Evolutionary conservation across 2,329 filamentous ascomycete species (phyloP), one percentile per base, ranked within the genome.

Genomic region (Lachnellula subtilissima): DNA sequence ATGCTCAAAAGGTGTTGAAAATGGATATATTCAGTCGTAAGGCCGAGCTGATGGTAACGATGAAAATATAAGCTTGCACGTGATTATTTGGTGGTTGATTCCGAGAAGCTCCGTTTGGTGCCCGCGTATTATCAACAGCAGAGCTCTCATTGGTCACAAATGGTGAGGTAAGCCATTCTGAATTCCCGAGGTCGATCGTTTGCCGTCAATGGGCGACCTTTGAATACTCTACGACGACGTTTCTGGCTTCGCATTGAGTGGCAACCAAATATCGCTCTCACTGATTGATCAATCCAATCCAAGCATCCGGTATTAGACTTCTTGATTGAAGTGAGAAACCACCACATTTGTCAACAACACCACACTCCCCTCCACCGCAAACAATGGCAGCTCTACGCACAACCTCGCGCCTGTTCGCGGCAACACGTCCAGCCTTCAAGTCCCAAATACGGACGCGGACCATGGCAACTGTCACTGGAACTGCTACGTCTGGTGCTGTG

Each of bases 351-450:
- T 36, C 53, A 19, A 15, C n/a, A 45, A n/a, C 39, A 25, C 37
- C 12, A 53, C 45, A 48, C 64, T 59, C 61, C 59, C 59, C 61
- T 61, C 57, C 57, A 58, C 49, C 49, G 61, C 56, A 23, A 67
- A 63, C 56, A 23, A 67, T 67, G 65, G 60, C 65, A 50, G 47
- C 62, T 52, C 61, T 67, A 17, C 62, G 64, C 47, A 57, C 53
- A 22, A 61, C 60, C 39, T 56, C 62, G 28, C 63, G 65, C 57
- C 61, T 64, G 40, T 56, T 63, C 54, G 55, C 62, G 54, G 60
- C 61, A 22, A 25, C 57, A 17, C 53, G 61, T 39, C 60, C 61
- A 56, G 49, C 57, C 23, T 59, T 64, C 46, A 51, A 56, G 37
- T 47, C 58, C 15, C 53, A 59, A 45, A 48, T 53, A 22, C 60